Conservation (phyloP, 2,329 filamentous ascomycete species). For the Fusarium palustre region DNA sequence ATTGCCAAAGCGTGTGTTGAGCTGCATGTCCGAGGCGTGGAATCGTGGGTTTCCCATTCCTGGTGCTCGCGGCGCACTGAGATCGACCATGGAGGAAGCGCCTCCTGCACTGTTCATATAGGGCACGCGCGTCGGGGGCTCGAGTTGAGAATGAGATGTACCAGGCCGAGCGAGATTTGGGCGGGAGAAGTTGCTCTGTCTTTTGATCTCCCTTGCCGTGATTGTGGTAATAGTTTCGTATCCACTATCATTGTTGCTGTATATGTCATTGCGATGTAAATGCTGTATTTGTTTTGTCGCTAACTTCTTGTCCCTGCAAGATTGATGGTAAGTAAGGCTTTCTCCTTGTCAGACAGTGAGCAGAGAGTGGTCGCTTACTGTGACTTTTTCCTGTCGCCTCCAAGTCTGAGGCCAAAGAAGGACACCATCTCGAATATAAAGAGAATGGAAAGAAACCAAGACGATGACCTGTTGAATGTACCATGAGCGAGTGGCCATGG, state of each 20-base stretch:
- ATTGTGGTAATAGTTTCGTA: constrained; percentile 9
- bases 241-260: neutral
- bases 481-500: constrained; percentile 27
- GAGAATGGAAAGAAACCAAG: constrained; percentile 2
- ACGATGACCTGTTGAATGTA: constrained; percentile 11
- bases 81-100: constrained; percentile 60
- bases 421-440: constrained; percentile 62
- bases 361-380: constrained; percentile 51
- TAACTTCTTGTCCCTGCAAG: constrained; percentile 41
- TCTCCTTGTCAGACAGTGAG: neutral
- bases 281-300: constrained; percentile 30
- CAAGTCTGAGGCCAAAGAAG: constrained; percentile 68
- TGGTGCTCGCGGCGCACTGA: constrained; percentile 50
- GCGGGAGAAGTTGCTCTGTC: constrained; percentile 51
- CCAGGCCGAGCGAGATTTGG: constrained; percentile 56
- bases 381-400: constrained; percentile 68
- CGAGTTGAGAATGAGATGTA: constrained; percentile 53
- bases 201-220: constrained; percentile 17
- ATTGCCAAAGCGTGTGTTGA: constrained; percentile 54
- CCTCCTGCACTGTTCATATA: constrained; percentile 53
- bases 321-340: constrained; percentile 14
- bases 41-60: constrained; percentile 45
- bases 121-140: constrained; percentile 47
- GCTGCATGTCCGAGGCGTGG: constrained; percentile 55
- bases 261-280: constrained; percentile 16